Conservation (phyloP, 2,329 filamentous ascomycete genomes). For the Stemphylium vesicarium region DNA sequence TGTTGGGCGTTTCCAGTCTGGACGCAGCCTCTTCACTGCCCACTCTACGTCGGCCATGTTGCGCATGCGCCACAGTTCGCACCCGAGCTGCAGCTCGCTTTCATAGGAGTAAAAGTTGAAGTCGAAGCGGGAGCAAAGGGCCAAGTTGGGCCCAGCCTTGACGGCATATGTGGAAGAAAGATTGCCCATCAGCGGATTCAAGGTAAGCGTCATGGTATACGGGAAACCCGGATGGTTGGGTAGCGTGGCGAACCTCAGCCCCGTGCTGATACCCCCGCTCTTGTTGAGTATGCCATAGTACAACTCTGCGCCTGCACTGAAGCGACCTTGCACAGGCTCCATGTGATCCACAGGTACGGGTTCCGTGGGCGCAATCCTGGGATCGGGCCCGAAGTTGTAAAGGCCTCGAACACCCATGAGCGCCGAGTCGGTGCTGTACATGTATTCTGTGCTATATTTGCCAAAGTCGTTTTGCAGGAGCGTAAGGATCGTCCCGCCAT, state of each 20-base stretch:
- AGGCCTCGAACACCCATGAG: constrained; percentile 85
- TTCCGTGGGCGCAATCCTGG: constrained; percentile 46
- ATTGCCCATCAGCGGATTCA: constrained; percentile 94
- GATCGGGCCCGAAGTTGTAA: constrained; percentile 90
- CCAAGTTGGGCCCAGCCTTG: constrained; percentile 80
- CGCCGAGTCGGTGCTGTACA: constrained; percentile 91
- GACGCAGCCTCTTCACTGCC: constrained; percentile 51
- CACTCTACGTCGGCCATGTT: constrained; percentile 51
- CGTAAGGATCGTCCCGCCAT: constrained; percentile 77
- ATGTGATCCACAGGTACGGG: constrained; percentile 31
- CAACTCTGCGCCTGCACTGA: constrained; percentile 89
- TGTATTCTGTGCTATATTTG: constrained; percentile 85
- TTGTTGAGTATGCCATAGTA: constrained; percentile 98
- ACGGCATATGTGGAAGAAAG: constrained; percentile 91
- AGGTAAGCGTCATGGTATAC: constrained; percentile 88
- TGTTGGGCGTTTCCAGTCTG: constrained; percentile 49
- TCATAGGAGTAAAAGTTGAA: constrained; percentile 99
- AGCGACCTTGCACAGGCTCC: constrained; percentile 75
- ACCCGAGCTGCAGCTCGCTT: constrained; percentile 88
- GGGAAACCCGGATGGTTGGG: constrained; percentile 83
- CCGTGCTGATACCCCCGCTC: constrained; percentile 87
- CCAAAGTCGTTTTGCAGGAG: constrained; percentile 82
- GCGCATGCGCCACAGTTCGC: constrained; percentile 84
- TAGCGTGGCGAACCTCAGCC: constrained; percentile 86
- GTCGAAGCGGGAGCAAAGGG: constrained; percentile 87